Evolutionary conservation across 192 early-diverging fungal species (phyloP).

Genomic region (Chytriomyces hyalinus): DNA sequence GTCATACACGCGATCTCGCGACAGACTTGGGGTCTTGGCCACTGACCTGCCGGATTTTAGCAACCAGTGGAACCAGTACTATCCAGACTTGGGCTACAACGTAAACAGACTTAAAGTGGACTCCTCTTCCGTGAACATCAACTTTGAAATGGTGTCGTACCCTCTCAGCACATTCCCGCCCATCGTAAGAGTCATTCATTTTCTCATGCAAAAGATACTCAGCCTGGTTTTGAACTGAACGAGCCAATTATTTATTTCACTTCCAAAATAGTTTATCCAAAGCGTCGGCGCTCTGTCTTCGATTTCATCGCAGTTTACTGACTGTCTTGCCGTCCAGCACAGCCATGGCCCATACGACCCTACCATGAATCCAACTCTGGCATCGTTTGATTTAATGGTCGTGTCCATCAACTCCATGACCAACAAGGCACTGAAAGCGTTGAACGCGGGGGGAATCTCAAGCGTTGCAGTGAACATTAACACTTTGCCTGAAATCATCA

Average conservation of each 20-base stretch:
- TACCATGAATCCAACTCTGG: background rate
- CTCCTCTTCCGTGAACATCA: slow-evolving; percentile 11
- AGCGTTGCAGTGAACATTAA: background rate
- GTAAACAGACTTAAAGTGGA: slow-evolving; percentile 12
- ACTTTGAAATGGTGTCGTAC: slow-evolving; percentile 20
- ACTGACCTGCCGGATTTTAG: background rate
- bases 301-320: slow-evolving; percentile 4
- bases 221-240: background rate
- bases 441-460: background rate
- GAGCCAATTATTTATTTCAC: background rate
- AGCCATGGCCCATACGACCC: background rate
- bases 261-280: background rate
- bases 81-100: slow-evolving; percentile 29
- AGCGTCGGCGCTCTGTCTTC: background rate
- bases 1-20: background rate
- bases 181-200: slow-evolving; percentile 4
- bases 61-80: slow-evolving; percentile 11
- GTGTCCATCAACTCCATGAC: slow-evolving; percentile 27
- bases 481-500: slow-evolving; percentile 13
- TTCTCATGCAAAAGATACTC: background rate
- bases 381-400: slow-evolving; percentile 1
- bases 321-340: slow-evolving; percentile 27
- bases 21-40: background rate
- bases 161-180: slow-evolving; percentile 3
- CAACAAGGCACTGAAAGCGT: slow-evolving; percentile 12